Evolutionary conservation across 1,139 yeast genomes (phyloP), one percentile per base, ranked within the genome.

Genomic region (Spathaspora sp.): DNA sequence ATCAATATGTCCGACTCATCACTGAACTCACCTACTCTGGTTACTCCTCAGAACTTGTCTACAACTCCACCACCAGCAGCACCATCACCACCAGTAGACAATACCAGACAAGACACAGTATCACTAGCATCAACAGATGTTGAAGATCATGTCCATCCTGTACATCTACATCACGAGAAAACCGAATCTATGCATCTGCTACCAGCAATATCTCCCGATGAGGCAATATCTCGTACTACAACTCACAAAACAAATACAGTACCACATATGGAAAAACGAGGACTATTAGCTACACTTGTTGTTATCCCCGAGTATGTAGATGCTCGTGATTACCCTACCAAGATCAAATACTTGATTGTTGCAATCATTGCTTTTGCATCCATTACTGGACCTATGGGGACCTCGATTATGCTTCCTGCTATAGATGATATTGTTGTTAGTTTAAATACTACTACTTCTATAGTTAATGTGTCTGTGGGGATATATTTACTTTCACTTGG

Each of bases 311-410:
- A 89, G 63, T 82, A 81, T 56, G 76, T 77, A 44, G 90, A 89
- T 58, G 86, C 96, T 1, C 67, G 89, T 47, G 80, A 79, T 24
- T 82, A 85, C 55, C 82, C 89, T 2, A 46, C 53, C 1, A 44
- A 52, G 1, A 60, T 74, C 48, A 86, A 89, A 57, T 59, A 65
- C 47, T 46, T 74, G n/a, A 73, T 89, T 44, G 86, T 87, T 1
- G 66, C 78, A 29, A 69, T 86, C 25, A 80, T 88, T 38, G 91
- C 95, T 0, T 70, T 80, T 50, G 90, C 93, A 4, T 88, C 91
- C 2, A 70, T 86, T 60, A 77, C 87, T 43, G 96, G 96, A 0
- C 96, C 97, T 8, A 86, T 89, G 91, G 96, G 95, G n/a, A 85
- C 95, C 1, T 84, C 93, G 1, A 86, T 89, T 49, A 74, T 89